phyloP scores from a whole-genome alignment of 2,329 filamentous ascomycete genomes.

The Orbilia oligospora region DNA sequence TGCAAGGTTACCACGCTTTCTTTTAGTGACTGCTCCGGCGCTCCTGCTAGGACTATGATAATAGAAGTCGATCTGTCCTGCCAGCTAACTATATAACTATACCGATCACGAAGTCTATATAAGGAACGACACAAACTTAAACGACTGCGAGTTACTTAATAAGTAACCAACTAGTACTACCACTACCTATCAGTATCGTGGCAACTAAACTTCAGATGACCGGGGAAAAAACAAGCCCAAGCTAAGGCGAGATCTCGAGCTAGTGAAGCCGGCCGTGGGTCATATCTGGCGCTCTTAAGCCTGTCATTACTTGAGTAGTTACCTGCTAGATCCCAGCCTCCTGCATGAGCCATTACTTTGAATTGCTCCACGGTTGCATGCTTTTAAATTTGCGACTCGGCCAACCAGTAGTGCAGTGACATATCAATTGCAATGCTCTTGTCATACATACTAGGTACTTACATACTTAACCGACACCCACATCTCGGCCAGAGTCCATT shows the following conservation, averaged over 20 bases:
- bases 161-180: too few species aligned
- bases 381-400: slow-evolving; percentile 10
- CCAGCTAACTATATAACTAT: too few species aligned
- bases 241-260: slow-evolving; percentile 10
- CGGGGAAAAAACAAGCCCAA: not conserved
- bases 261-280: not conserved
- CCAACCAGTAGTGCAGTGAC: not conserved
- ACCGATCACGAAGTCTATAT: too few species aligned
- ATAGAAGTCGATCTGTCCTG: too few species aligned
- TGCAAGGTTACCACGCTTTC: too few species aligned
- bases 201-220: slow-evolving; percentile 7
- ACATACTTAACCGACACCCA: not conserved
- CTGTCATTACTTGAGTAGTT: not conserved
- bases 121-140: too few species aligned
- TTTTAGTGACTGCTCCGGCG: too few species aligned
- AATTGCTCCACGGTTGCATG: slow-evolving; percentile 3
- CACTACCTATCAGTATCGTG: not conserved
- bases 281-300: slow-evolving; percentile 16
- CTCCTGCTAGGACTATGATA: too few species aligned
- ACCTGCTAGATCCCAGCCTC: slow-evolving; percentile 43
- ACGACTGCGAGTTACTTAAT: not conserved
- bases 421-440: not conserved
- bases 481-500: not conserved
- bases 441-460: not conserved
- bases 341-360: slow-evolving; percentile 29